Evolutionary conservation across 2,329 filamentous ascomycete genomes (phyloP).

Genomic region (Fusarium miscanthi): DNA sequence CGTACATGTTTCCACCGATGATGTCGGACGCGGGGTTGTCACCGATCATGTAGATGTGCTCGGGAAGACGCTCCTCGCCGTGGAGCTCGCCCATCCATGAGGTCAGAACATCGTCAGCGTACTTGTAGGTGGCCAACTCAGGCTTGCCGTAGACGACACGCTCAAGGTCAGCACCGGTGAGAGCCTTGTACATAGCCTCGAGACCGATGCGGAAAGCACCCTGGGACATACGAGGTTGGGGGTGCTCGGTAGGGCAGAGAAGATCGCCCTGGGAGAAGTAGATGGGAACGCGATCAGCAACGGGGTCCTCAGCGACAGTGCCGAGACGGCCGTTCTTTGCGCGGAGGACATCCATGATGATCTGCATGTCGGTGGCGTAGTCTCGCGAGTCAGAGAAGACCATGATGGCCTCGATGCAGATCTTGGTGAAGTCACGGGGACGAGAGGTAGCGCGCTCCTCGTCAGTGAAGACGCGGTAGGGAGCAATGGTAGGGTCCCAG

Average conservation of each 20-base stretch:
- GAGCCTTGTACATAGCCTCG: constrained; percentile 77
- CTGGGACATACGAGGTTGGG: constrained; percentile 84
- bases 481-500: constrained; percentile 80
- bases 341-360: constrained; percentile 82
- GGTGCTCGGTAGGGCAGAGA: constrained; percentile 84
- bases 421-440: constrained; percentile 77
- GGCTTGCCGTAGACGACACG: constrained; percentile 72
- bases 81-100: constrained; percentile 82
- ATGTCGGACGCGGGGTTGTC: constrained; percentile 70
- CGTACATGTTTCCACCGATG: constrained; percentile 79
- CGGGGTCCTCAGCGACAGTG: constrained; percentile 60
- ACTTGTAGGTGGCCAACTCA: constrained; percentile 77
- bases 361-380: constrained; percentile 86
- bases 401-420: constrained; percentile 87
- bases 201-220: constrained; percentile 86
- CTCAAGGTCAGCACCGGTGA: constrained; percentile 62
- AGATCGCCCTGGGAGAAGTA: constrained; percentile 91
- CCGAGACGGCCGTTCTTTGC: constrained; percentile 81
- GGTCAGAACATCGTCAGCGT: constrained; percentile 68
- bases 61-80: constrained; percentile 73
- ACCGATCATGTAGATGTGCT: constrained; percentile 88
- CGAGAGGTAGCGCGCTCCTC: constrained; percentile 73
- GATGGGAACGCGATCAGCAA: constrained; percentile 69
- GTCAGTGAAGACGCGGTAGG: constrained; percentile 75
- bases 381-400: constrained; percentile 94